A percentile compares a stretch with the other conserved stretches of the same genome.
phyloP scores from a whole-genome alignment of 208 protist genomes.

The Naegleria gruberi region DNA sequence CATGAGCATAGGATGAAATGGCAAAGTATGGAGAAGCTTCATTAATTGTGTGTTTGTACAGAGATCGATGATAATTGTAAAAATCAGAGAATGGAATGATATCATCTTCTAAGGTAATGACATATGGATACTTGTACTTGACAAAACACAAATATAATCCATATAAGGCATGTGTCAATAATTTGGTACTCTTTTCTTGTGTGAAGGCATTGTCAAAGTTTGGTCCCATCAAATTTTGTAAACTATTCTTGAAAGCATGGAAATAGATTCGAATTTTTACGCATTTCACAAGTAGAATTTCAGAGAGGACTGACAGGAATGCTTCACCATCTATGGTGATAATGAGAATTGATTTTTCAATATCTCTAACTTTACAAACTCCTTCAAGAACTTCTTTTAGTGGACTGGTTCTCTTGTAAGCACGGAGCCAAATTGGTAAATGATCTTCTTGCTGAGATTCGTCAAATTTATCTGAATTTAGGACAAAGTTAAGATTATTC shows the following conservation, averaged over 20 bases:
- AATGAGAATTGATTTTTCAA: background rate
- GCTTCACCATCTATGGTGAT: background rate
- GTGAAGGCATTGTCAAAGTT: background rate
- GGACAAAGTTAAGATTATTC: background rate
- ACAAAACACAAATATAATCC: background rate
- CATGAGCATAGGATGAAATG: background rate
- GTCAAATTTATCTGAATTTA: background rate
- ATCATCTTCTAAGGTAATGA: constrained; percentile 2
- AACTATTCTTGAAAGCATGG: background rate
- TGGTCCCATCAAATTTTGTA: background rate
- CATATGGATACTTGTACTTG: background rate
- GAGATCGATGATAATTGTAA: background rate
- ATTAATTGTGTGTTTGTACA: background rate
- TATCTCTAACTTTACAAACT: background rate
- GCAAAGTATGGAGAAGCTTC: background rate
- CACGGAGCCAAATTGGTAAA: background rate
- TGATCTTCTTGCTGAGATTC: background rate
- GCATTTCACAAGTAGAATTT: background rate
- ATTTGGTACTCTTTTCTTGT: background rate
- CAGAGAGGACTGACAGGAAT: background rate
- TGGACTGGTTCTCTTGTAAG: background rate
- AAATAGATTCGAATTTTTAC: background rate
- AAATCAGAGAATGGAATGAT: background rate
- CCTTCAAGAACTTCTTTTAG: background rate
- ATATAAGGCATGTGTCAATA: background rate